phyloP scores from a whole-genome alignment of 106 monocot genomes.

The Dioscorea dumetorum region DNA sequence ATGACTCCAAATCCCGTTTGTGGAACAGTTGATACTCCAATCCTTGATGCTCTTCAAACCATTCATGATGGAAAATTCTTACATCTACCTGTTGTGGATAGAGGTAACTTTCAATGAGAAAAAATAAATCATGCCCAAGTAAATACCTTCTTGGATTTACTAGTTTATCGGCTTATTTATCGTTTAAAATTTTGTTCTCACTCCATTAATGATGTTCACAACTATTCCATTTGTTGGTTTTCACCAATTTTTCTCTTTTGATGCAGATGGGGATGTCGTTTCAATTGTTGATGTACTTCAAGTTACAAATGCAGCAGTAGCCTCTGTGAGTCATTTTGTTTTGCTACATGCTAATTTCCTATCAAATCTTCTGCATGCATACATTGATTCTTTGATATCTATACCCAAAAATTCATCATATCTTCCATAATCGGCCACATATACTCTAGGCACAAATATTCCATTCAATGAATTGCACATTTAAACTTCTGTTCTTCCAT shows the following conservation, averaged over 20 bases:
- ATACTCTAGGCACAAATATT: no score
- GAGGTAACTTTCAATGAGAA: constrained; percentile 25
- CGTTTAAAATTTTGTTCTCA: no score
- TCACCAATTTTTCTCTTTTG: constrained; percentile 2
- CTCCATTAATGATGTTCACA: no score
- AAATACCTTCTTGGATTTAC: no score
- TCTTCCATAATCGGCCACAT: no score
- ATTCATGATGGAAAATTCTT: constrained; percentile 60
- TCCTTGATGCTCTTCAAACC: constrained; percentile 58
- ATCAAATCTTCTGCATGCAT: not conserved
- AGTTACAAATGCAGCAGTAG: constrained; percentile 62
- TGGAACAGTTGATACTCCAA: constrained; percentile 50
- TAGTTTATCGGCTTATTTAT: no score
- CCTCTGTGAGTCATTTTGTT: constrained; percentile 48
- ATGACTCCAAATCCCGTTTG: constrained; percentile 68
- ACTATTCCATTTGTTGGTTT: constrained; percentile 1
- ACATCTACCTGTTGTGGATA: constrained; percentile 58
- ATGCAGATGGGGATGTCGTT: constrained; percentile 64
- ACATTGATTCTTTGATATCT: not conserved
- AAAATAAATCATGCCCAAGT: not conserved
- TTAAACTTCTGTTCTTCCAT: not conserved
- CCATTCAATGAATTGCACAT: no score
- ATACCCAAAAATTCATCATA: not conserved
- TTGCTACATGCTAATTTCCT: not conserved
- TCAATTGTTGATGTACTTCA: constrained; percentile 69